Conservation (phyloP, 225 moss, liverwort and hornwort genomes). For the Lunularia cruciata region DNA sequence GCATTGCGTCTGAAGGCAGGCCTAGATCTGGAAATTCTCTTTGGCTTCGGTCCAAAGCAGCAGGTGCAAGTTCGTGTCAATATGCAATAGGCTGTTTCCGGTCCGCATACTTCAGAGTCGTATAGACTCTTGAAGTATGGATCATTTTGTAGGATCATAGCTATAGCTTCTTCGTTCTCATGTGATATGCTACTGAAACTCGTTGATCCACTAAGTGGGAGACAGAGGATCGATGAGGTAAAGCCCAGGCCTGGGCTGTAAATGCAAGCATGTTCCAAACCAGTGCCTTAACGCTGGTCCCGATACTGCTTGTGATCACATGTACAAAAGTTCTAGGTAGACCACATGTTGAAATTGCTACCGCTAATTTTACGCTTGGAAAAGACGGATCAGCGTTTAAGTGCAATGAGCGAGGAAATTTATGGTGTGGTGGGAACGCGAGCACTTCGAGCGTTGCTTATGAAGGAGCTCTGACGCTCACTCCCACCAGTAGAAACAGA, state of each 20-base stretch:
- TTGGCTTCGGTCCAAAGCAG: background rate
- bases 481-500: constrained; percentile 8
- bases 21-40: constrained; percentile 9
- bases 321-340: background rate
- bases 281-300: background rate
- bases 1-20: background rate
- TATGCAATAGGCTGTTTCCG: background rate
- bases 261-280: constrained; percentile 10
- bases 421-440: constrained; percentile 22
- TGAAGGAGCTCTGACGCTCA: constrained; percentile 5
- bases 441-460: background rate
- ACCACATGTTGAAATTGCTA: background rate
- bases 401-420: constrained; percentile 15
- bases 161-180: constrained; percentile 16
- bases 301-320: background rate
- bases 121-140: background rate
- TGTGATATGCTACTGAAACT: background rate
- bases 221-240: constrained; percentile 14
- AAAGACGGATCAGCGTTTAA: constrained; percentile 9
- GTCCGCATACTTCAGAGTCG: background rate
- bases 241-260: background rate
- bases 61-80: background rate
- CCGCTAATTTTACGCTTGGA: constrained; percentile 17
- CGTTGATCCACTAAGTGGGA: constrained; percentile 13
- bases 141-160: no score